Base-by-base conservation (phyloP, 805 yeast species). In the Wickerhamomyces sydowiorum region DNA sequence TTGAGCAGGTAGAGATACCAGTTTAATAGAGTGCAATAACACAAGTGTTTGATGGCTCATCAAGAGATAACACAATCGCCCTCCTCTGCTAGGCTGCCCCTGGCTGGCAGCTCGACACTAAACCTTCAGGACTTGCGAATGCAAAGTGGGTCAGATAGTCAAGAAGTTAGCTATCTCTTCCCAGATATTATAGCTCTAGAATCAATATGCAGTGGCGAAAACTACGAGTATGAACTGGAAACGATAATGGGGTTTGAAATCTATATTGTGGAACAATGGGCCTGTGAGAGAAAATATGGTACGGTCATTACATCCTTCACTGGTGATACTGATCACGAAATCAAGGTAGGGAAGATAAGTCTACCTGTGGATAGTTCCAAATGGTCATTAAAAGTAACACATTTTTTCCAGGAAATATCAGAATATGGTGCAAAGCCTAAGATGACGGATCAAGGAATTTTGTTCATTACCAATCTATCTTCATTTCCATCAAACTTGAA, bases 201-300 rank as follows among this genome's bases (percentile, higher is more conserved):
- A 27, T 62, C 67, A 37, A 63, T 80, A 39, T 65, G 66, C 44
- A 72, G 67, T 33, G 62, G 68, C 44, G 52, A 62, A 13, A 58
- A 60, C 37, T 72, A 66, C 38, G 61, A 67, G 45, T 76, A 71
- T 28, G 76, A 75, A 36, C 72, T 69, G 41, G 61, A 79, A 5
- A 64, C 62, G 9, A 68, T 83, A 20, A 53, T 68, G 1, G 98
- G 99, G 2, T 88, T 84, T 57, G 98, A 93, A 61, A 75, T 86
- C 14, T 93, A 93, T 59, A 70, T 93, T 30, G 96, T 91, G 10
- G 98, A 93, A 60, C 97, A 91, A 61, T 93, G 99, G 99, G 82
- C 86, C 3, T 72, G 83, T 27, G 81, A 80, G 44, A 69, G 98
- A 36, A 69, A 75, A 33, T 65, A 78, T 12, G 80, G 86, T 21